Base-by-base conservation (phyloP, 1,139 yeast species). In the Yamadazyma aaseri region DNA sequence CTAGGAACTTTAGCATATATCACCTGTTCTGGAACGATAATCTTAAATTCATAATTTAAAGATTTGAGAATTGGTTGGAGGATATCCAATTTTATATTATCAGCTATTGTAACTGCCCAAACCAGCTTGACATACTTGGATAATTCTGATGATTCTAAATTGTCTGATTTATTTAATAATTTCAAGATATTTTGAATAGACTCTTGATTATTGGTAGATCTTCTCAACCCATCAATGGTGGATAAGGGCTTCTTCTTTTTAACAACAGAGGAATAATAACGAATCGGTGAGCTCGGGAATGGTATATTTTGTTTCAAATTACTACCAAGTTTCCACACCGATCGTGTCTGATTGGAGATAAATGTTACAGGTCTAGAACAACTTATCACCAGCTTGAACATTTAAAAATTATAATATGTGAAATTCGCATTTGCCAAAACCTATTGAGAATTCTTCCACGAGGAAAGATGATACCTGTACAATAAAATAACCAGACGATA, bases 21-120 rank as follows among this genome's bases (percentile, higher is more conserved):
- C 17, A 86, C 87, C 50, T 86, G 95, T 24, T 80, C 81, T 0
- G 89, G 85, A 2, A 86, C 76, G n/a, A 84, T 40, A 49, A 63
- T 55, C 28, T 61, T 45, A 23, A 26, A 34, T 3, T 25, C 7
- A 11, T 30, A 22, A 8, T 32, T 29, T n/a, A 36, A 26, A 3
- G 25, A 6, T 5, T 24, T 32, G 1, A 29, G 26, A 12, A 21
- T 29, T 7, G 38, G 30, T 10, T 7, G 6, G 11, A 37, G 33
- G 10, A 24, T 31, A 10, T 31, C 24, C 17, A 46, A 41, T 20
- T 38, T 35, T n/a, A 47, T 46, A 3, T 36, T n/a, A 26, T 47
- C 51, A 33, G 47, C 35, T 7, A 47, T 37, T 9, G 51, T 47
- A 1, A 46, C 34, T 20, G 45, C 35, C 6, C 46, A 46, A n/a